Base-by-base conservation (phyloP, 768 basidiomycete species). In the Tephrocybe sp. region DNA sequence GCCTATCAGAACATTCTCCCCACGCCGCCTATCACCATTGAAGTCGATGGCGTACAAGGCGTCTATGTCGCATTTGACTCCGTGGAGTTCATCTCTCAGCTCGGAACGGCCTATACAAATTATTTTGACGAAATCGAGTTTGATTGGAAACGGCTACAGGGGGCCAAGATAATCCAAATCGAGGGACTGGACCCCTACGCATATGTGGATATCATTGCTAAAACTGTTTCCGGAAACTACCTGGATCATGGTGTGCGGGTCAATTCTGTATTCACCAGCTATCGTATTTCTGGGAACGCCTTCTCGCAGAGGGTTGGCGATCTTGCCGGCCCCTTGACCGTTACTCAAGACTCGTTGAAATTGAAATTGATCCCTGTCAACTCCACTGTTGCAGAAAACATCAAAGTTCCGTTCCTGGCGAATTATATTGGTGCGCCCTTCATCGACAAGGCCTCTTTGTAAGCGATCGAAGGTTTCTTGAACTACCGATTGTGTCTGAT, bases 211-310 rank as follows among this genome's bases (percentile, higher is more conserved):
- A 62, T 70, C 21, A 77, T 85, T 42, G 84, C 85, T 2, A 64
- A 64, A 33, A 83, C 79, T 3, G 75, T 81, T n/a, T 78, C 79
- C 4, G 83, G 85, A 3, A 84, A 84, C 56, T 85, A 77, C 62
- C 68, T 86, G 42, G 82, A 85, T 60, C 82, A 83, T 55, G 79
- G 79, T 25, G 73, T 85, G 38, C 76, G 85, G 28, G 77, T 84
- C 34, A 86, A 85, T 66, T 80, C 77, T 34, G 83, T 79, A 3
- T 79, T 82, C 65, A 79, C 74, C 26, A 80, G 80, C 59, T 85
- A 85, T 60, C 69, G 80, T 21, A 73, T 80, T 30, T 68, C 71
- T 0, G 71, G 63, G 9, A 69, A 68, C 0, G 58, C 50, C n/a
- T 82, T 78, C 57, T 80, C 79, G n/a, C 84, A 85, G 63, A 73